Evolutionary conservation across 345 rosid species (phyloP).

Genomic region (Moricandia moricandioides): DNA sequence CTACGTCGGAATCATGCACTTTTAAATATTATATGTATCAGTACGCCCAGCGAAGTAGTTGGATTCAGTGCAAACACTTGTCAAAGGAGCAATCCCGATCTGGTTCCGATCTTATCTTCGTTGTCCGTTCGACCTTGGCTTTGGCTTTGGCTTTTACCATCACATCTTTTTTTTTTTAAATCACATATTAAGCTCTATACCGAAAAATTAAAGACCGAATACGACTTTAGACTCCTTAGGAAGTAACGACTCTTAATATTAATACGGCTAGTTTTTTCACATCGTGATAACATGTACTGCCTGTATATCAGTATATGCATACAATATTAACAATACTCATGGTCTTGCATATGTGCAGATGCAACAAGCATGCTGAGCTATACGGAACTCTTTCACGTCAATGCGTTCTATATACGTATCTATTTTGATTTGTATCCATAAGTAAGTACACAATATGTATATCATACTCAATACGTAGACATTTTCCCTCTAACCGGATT

Average conservation of each 20-base stretch:
- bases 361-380: constrained; percentile 2
- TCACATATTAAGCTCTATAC: background rate
- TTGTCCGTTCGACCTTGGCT: constrained; percentile 38
- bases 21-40: background rate
- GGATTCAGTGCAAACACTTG: constrained; percentile 41
- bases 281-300: constrained; percentile 2
- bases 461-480: constrained; percentile 1
- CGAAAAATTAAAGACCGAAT: background rate
- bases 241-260: constrained; percentile 4
- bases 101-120: constrained; percentile 39
- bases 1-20: background rate
- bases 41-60: constrained; percentile 20
- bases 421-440: background rate
- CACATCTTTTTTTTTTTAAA: background rate
- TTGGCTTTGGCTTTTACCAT: constrained; percentile 33
- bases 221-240: background rate
- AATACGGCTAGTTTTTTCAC: background rate
- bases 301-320: background rate
- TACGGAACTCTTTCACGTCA: background rate
- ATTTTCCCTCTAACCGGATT: background rate
- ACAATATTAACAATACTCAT: background rate
- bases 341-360: background rate
- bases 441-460: background rate
- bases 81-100: constrained; percentile 35
- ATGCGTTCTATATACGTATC: background rate